A percentile compares a stretch with the other conserved stretches of the same genome.
These are phyloP conservation scores for Flaveria bidentis DNA, from an alignment of 129 eudicot species.

Conservation along the genomic window DNA sequence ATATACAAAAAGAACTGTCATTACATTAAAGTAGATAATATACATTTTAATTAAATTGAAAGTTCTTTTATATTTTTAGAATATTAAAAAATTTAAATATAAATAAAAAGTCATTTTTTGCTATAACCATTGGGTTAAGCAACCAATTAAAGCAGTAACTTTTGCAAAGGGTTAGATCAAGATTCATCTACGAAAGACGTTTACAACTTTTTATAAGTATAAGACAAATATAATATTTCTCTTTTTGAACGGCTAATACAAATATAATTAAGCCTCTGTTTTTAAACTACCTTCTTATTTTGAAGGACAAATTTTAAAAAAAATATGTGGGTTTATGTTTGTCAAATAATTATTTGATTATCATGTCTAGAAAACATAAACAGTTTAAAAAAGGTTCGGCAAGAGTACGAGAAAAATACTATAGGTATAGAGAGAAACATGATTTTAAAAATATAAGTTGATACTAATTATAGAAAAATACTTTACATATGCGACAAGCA, in stretches of 20 bases:
- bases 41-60: too few relatives aligned
- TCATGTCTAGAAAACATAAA: background rate
- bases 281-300: background rate
- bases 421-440: background rate
- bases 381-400: background rate
- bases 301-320: background rate
- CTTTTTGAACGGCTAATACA: background rate
- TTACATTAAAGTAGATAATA: too few relatives aligned
- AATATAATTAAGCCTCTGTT: background rate
- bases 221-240: background rate
- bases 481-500: too few relatives aligned
- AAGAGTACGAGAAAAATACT: background rate
- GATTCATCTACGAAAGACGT: slow-evolving; percentile 8
- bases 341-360: background rate
- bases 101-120: background rate
- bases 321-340: background rate
- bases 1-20: too few relatives aligned
- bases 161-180: slow-evolving; percentile 18
- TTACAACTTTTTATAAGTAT: background rate
- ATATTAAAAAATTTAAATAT: background rate
- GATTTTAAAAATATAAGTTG: background rate
- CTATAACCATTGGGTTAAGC: slow-evolving; percentile 30
- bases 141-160: slow-evolving; percentile 26
- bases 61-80: too few relatives aligned
- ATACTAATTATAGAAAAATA: too few relatives aligned